Percentiles rank a stretch among this genome's conserved stretches.
Evolutionary conservation across 2,329 filamentous ascomycete species (phyloP).

Genomic region (Ophiosphaerella narmari): DNA sequence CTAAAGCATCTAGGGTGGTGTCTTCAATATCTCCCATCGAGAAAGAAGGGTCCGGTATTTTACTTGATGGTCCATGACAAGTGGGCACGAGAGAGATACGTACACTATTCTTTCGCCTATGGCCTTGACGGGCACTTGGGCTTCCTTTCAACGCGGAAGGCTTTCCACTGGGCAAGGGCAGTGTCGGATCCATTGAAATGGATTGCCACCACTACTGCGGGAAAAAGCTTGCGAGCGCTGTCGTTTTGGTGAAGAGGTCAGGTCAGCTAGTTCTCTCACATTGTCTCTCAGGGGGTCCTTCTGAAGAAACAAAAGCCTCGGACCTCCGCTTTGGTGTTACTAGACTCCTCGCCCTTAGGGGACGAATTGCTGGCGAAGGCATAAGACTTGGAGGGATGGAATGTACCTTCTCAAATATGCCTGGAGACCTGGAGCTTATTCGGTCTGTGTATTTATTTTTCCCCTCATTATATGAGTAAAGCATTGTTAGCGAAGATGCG

Average conservation of each 20-base stretch:
- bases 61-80: slow-evolving; percentile 45
- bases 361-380: slow-evolving; percentile 34
- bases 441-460: slow-evolving; percentile 7
- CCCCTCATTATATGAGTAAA: not conserved
- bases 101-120: slow-evolving; percentile 52
- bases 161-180: slow-evolving; percentile 39
- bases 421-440: slow-evolving; percentile 24
- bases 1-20: slow-evolving; percentile 19
- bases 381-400: slow-evolving; percentile 2
- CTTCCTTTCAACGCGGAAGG: slow-evolving; percentile 53
- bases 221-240: slow-evolving; percentile 48
- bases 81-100: slow-evolving; percentile 51
- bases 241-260: slow-evolving; percentile 39
- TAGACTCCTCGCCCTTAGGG: slow-evolving; percentile 29
- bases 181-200: slow-evolving; percentile 51
- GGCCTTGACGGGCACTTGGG: slow-evolving; percentile 50
- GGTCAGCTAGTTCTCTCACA: slow-evolving; percentile 42
- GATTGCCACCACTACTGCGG: slow-evolving; percentile 52
- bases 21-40: slow-evolving; percentile 49
- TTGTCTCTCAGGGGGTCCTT: slow-evolving; percentile 45
- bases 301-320: slow-evolving; percentile 42
- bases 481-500: not conserved
- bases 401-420: slow-evolving; percentile 9
- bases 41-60: slow-evolving; percentile 36
- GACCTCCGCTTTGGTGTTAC: slow-evolving; percentile 44